phyloP scores from a whole-genome alignment of 495 filamentous ascomycete species.

The Penicillium ochrochloron region DNA sequence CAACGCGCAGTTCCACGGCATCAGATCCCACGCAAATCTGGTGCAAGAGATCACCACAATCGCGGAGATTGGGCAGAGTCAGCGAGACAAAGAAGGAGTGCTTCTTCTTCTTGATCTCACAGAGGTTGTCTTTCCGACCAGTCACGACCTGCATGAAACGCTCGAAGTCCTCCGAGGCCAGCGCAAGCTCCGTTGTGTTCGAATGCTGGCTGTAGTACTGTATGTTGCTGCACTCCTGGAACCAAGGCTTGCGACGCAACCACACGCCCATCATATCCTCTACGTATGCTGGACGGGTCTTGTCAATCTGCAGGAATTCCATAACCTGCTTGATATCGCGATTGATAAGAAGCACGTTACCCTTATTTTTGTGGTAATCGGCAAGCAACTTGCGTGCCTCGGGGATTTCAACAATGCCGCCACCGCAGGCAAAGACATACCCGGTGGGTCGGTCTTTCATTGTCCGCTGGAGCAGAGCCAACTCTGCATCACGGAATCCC shows the following conservation, averaged over 20 bases:
- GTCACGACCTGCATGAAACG: constrained; percentile 77
- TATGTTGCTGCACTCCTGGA: constrained; percentile 90
- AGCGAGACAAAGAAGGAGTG: constrained; percentile 93
- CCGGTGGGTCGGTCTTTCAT: constrained; percentile 74
- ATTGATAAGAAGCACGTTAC: constrained; percentile 87
- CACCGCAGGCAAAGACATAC: constrained; percentile 90
- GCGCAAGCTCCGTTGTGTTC: constrained; percentile 51
- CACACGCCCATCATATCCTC: constrained; percentile 95
- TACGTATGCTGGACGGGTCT: constrained; percentile 89
- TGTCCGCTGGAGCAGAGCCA: constrained; percentile 70
- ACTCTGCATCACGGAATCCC: constrained; percentile 81
- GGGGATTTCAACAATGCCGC: constrained; percentile 87
- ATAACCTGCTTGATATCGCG: constrained; percentile 88
- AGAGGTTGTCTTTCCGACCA: constrained; percentile 68
- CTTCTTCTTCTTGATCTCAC: constrained; percentile 67
- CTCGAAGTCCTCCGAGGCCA: constrained; percentile 76
- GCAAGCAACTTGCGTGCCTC: constrained; percentile 77
- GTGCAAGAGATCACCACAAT: constrained; percentile 65
- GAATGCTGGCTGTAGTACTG: constrained; percentile 84
- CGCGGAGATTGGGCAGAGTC: constrained; percentile 74
- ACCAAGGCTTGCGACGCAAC: constrained; percentile 89
- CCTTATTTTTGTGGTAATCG: constrained; percentile 76
- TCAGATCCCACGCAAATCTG: constrained; percentile 82
- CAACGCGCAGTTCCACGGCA: constrained; percentile 92
- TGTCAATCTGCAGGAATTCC: constrained; percentile 86